phyloP scores from a whole-genome alignment of 2,329 filamentous ascomycete species.

The Scortechinia acanthostroma region DNA sequence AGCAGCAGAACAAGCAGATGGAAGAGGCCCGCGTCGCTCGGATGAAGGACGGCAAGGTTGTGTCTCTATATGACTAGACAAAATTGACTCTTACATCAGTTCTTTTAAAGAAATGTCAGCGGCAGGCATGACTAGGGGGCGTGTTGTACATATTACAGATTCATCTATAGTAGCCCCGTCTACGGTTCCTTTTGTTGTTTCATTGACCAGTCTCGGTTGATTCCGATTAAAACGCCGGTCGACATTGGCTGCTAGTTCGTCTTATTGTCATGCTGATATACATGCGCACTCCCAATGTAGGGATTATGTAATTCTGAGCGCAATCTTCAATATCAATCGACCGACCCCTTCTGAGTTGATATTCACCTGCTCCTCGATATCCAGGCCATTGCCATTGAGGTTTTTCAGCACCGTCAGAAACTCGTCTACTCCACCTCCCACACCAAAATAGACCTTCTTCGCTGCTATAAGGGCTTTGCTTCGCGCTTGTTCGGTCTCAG shows the following conservation, averaged over 20 bases:
- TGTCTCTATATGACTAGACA: constrained; percentile 29
- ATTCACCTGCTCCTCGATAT: constrained; percentile 10
- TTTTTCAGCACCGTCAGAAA: constrained; percentile 21
- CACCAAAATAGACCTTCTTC: constrained; percentile 61
- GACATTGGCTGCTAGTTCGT: too few species aligned
- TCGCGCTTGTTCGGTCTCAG: constrained; percentile 5
- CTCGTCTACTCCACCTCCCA: constrained; percentile 57
- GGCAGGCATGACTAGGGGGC: constrained; percentile 6
- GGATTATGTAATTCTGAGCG: constrained; percentile 4
- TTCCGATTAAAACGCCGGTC: too few species aligned
- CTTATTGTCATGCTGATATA: too few species aligned
- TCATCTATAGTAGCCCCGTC: too few species aligned
- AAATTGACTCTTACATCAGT: constrained; percentile 11
- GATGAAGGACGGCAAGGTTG: constrained; percentile 30
- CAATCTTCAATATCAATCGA: constrained; percentile 28
- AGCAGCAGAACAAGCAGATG: neutral
- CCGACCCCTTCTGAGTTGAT: constrained; percentile 31
- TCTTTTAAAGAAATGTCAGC: constrained; percentile 11
- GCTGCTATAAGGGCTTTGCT: constrained; percentile 48
- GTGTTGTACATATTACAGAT: neutral
- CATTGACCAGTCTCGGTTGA: too few species aligned
- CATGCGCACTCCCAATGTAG: neutral
- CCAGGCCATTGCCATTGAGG: constrained; percentile 11
- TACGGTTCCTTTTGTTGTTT: too few species aligned
- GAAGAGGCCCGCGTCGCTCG: constrained; percentile 12